These are phyloP conservation scores for Patellifolia procumbens DNA, from an alignment of 179 eudicot species.

Conservation along the genomic window DNA sequence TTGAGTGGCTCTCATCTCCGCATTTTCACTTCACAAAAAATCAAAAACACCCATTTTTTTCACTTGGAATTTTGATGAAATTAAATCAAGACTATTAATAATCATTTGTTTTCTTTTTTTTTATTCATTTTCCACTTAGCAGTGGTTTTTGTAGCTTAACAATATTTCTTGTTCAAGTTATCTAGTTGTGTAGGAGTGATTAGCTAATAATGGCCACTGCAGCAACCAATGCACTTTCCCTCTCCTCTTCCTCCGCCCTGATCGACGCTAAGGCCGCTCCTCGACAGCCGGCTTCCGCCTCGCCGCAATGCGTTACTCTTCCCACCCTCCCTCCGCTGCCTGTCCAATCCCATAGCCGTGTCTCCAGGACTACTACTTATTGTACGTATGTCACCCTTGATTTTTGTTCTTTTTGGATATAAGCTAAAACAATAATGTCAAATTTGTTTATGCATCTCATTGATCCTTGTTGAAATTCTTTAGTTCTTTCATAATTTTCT, in stretches of 20 bases:
- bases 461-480: too few relatives aligned
- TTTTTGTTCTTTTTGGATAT: too few relatives aligned
- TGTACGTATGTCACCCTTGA: slow-evolving; percentile 48
- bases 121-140: slow-evolving; percentile 6
- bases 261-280: slow-evolving; percentile 45
- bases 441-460: too few relatives aligned
- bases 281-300: slow-evolving; percentile 52
- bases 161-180: background rate
- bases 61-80: background rate
- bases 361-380: slow-evolving; percentile 50
- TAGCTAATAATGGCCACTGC: slow-evolving; percentile 54
- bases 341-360: slow-evolving; percentile 47
- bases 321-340: slow-evolving; percentile 61
- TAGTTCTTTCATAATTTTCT: too few relatives aligned
- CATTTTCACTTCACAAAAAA: slow-evolving; percentile 26
- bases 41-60: slow-evolving; percentile 14
- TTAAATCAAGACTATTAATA: slow-evolving; percentile 18
- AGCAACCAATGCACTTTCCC: slow-evolving; percentile 55
- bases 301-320: slow-evolving; percentile 65
- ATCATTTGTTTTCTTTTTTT: slow-evolving; percentile 8
- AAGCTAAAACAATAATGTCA: too few relatives aligned
- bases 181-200: background rate
- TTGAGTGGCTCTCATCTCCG: slow-evolving; percentile 31
- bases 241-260: slow-evolving; percentile 47
- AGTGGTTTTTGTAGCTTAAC: slow-evolving; percentile 21